Evolutionary conservation across 2,329 filamentous ascomycete species (phyloP).

Genomic region (Talaromyces albobiverticillius): DNA sequence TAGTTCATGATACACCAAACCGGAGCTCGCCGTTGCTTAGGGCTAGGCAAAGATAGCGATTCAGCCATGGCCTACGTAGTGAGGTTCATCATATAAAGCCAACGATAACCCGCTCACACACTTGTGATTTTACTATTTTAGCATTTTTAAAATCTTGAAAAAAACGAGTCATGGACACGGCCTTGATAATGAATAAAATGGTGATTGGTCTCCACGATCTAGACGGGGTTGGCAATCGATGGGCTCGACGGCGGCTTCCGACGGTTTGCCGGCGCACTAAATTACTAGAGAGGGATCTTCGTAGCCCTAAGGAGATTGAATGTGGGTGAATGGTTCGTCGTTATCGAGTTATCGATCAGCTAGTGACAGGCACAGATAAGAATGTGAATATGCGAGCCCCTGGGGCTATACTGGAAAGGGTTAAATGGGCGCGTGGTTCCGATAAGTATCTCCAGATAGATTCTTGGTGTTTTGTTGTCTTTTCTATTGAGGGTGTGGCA

Average conservation of each 20-base stretch:
- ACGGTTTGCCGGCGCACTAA: background rate
- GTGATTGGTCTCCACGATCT: conserved; percentile 7
- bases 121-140: too few species aligned
- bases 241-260: conserved; percentile 4
- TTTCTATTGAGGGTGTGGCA: too few species aligned
- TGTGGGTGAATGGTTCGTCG: too few species aligned
- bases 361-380: too few species aligned
- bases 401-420: too few species aligned
- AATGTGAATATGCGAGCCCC: background rate
- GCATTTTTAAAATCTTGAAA: background rate
- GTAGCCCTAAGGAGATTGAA: background rate
- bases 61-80: too few species aligned
- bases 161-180: background rate
- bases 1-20: background rate
- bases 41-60: background rate
- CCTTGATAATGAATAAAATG: background rate
- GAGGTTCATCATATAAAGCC: too few species aligned
- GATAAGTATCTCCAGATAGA: too few species aligned
- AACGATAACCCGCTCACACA: too few species aligned
- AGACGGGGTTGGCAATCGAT: background rate
- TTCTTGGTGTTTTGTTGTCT: too few species aligned
- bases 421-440: too few species aligned
- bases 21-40: background rate
- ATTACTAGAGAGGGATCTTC: background rate
- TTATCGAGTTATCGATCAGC: too few species aligned